Evolutionary conservation across 2,329 filamentous ascomycete species (phyloP).

Genomic region (Blastomyces gilchristii): DNA sequence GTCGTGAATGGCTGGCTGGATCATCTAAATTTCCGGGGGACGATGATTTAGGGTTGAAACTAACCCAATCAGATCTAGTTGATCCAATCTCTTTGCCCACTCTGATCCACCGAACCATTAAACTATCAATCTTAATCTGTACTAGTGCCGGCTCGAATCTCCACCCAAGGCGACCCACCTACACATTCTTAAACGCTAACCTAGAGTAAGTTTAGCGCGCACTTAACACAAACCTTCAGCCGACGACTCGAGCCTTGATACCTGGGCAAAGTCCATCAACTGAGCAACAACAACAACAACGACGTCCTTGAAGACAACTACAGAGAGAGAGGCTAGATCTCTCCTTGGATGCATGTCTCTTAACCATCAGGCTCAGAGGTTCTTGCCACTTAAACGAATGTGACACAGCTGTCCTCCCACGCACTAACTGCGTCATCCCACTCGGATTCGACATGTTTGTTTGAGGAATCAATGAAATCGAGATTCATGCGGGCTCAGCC

Average conservation of each 20-base stretch:
- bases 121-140: neutral
- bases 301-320: neutral
- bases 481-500: neutral
- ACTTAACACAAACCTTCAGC: neutral
- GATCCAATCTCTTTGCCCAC: neutral
- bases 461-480: neutral
- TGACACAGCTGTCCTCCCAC: neutral
- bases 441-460: constrained; percentile 1
- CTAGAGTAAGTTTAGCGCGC: neutral
- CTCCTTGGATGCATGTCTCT: neutral
- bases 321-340: neutral
- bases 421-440: neutral
- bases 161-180: neutral
- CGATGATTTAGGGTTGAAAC: neutral
- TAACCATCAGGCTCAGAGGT: neutral
- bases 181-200: neutral
- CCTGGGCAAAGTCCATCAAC: neutral
- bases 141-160: neutral
- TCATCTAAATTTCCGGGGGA: neutral
- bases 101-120: neutral
- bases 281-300: neutral
- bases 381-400: neutral
- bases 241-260: neutral
- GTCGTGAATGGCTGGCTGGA: constrained; percentile 5
- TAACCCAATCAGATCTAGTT: neutral